Percentiles rank a stretch among this genome's conserved stretches.
Conservation (phyloP, 805 yeast genomes). For the Wickerhamiella spandovensis region DNA sequence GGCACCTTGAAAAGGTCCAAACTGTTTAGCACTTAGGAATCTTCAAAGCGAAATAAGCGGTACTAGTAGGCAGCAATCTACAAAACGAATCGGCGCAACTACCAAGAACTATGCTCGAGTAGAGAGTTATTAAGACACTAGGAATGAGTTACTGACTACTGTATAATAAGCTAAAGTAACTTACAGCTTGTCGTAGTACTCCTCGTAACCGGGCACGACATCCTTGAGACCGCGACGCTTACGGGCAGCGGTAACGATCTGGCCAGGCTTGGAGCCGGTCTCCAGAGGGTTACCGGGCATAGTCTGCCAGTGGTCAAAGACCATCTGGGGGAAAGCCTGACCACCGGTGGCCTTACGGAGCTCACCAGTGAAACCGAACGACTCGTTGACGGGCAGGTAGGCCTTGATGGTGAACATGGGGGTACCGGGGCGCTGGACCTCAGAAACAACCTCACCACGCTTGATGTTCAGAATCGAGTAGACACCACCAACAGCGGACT, state of each 20-base stretch:
- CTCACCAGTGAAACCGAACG: slow-evolving; percentile 99
- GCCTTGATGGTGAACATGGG: slow-evolving; percentile 99
- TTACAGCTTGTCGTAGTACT: slow-evolving; percentile 61
- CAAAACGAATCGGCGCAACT: too few relatives aligned
- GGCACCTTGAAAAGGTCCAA: slow-evolving; percentile 25
- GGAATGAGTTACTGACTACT: neutral
- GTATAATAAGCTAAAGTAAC: neutral
- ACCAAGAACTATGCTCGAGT: too few relatives aligned
- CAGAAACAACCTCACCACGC: slow-evolving; percentile 98
- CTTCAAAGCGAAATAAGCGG: too few relatives aligned
- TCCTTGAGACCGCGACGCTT: slow-evolving; percentile 96
- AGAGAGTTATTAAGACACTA: too few relatives aligned
- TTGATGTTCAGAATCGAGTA: slow-evolving; percentile 95
- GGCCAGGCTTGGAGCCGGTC: slow-evolving; percentile 60
- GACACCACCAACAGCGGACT: slow-evolving; percentile 98
- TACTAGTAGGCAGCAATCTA: too few relatives aligned
- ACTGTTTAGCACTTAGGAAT: slow-evolving; percentile 6
- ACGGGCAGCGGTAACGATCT: slow-evolving; percentile 56
- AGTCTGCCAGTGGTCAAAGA: slow-evolving; percentile 96
- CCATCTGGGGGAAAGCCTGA: slow-evolving; percentile 99
- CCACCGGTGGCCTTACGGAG: slow-evolving; percentile 99
- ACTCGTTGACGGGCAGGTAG: slow-evolving; percentile 98
- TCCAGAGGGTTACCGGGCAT: slow-evolving; percentile 88
- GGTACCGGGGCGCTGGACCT: slow-evolving; percentile 99
- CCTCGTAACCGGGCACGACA: slow-evolving; percentile 97